A percentile compares a stretch with the other conserved stretches of the same genome.
phyloP scores from a whole-genome alignment of 1,284 basidiomycete species.

The Trametes pubescens region DNA sequence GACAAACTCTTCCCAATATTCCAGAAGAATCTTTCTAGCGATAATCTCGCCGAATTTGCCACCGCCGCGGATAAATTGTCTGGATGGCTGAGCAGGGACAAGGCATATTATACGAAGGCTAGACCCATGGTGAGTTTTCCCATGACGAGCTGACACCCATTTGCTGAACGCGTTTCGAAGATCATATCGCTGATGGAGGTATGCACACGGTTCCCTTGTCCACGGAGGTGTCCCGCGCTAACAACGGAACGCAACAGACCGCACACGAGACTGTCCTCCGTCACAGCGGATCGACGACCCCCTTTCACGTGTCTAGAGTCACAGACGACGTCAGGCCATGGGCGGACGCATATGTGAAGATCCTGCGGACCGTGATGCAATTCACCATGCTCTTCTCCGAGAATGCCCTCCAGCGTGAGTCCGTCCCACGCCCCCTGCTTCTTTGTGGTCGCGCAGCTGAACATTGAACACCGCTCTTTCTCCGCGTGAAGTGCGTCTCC shows the following conservation, averaged over 20 bases:
- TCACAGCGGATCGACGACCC: slow-evolving; percentile 11
- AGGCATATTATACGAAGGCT: slow-evolving; percentile 36
- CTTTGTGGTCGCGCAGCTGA: not conserved
- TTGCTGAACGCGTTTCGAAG: slow-evolving; percentile 10
- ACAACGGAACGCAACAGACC: slow-evolving; percentile 19
- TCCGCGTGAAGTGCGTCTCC: slow-evolving; percentile 24
- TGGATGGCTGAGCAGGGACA: slow-evolving; percentile 31
- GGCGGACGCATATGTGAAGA: slow-evolving; percentile 30
- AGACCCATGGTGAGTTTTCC: slow-evolving; percentile 29
- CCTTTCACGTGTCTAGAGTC: slow-evolving; percentile 23
- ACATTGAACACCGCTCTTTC: no score
- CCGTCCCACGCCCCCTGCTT: not conserved
- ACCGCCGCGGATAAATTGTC: slow-evolving; percentile 32
- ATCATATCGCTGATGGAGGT: slow-evolving; percentile 37
- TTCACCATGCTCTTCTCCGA: slow-evolving; percentile 32
- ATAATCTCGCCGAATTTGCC: slow-evolving; percentile 20
- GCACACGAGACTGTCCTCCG: slow-evolving; percentile 30
- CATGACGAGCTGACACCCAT: not conserved
- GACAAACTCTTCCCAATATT: slow-evolving; percentile 34
- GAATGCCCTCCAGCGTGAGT: slow-evolving; percentile 29
- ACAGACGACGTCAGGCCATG: slow-evolving; percentile 24
- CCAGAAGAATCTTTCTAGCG: slow-evolving; percentile 26
- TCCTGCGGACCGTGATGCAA: slow-evolving; percentile 30
- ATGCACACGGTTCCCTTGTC: not conserved
- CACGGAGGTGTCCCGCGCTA: not conserved